Conservation (phyloP, 208 protist genomes). For the Wallacemonas sp. region DNA sequence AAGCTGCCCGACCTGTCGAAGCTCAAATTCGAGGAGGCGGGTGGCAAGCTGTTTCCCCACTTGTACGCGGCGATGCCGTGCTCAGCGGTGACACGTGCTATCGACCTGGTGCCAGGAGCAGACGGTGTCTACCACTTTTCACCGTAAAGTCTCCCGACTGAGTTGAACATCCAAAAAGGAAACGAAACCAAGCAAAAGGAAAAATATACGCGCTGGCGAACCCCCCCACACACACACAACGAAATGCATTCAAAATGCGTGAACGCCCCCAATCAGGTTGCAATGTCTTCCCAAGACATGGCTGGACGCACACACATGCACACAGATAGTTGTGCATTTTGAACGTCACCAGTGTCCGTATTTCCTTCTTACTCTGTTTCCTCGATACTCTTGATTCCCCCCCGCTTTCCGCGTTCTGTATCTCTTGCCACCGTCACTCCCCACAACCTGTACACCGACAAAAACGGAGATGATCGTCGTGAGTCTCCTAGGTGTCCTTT, state of each 20-base stretch:
- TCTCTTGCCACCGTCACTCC: background rate
- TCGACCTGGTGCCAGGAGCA: background rate
- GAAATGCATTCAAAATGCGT: background rate
- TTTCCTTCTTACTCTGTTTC: no score
- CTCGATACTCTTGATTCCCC: no score
- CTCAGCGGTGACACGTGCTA: background rate
- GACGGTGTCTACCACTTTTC: background rate
- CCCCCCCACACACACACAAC: background rate
- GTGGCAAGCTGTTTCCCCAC: conserved; percentile 9
- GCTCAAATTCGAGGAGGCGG: conserved; percentile 6
- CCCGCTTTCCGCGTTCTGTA: background rate
- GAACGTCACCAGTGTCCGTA: no score
- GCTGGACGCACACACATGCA: background rate
- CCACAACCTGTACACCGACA: no score
- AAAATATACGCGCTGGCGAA: no score
- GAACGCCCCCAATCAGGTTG: no score
- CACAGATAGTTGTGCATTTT: no score
- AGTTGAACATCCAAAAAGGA: background rate
- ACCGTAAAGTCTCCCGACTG: background rate
- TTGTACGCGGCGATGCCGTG: conserved; percentile 3
- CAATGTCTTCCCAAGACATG: no score
- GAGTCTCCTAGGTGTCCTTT: background rate
- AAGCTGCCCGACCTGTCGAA: background rate
- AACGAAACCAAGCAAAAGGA: background rate
- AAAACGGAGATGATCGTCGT: background rate